These are phyloP conservation scores for Epichloe sylvatica DNA, from an alignment of 2,329 filamentous ascomycete genomes.

Conservation along the genomic window DNA sequence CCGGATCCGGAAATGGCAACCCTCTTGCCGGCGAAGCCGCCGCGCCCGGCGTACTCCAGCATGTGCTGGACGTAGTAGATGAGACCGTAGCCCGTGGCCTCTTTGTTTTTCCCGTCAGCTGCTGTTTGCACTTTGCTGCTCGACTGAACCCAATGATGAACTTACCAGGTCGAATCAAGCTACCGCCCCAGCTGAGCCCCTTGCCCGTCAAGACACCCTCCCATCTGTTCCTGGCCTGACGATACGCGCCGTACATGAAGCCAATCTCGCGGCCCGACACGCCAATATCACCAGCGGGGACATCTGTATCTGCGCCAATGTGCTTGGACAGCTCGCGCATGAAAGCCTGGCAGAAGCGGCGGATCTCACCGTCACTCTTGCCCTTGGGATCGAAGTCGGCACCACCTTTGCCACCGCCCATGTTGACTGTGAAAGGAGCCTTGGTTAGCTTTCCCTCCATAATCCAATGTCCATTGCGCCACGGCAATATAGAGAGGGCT, in stretches of 20 bases:
- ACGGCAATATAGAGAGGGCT: background rate
- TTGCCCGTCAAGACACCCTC: constrained; percentile 95
- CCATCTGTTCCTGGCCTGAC: constrained; percentile 75
- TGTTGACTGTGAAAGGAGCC: constrained; percentile 30
- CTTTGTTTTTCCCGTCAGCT: constrained; percentile 22
- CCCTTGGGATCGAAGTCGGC: constrained; percentile 98
- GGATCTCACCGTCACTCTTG: constrained; percentile 94
- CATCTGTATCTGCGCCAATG: constrained; percentile 91
- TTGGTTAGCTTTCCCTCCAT: background rate
- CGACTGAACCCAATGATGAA: background rate
- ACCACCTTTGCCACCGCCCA: constrained; percentile 96
- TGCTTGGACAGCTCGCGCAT: constrained; percentile 93
- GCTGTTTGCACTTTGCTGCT: background rate
- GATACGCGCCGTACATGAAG: constrained; percentile 90
- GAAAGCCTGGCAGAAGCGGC: constrained; percentile 90
- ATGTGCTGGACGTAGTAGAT: constrained; percentile 96
- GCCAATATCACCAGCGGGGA: constrained; percentile 94
- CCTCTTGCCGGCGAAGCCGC: constrained; percentile 77
- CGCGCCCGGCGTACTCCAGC: constrained; percentile 80
- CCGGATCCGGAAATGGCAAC: constrained; percentile 94
- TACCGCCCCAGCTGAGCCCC: constrained; percentile 84
- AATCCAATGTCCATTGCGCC: too few species aligned
- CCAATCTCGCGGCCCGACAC: constrained; percentile 86
- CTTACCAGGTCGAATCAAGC: constrained; percentile 65
- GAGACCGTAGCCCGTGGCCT: constrained; percentile 92